Base-by-base conservation (phyloP, 257 asterid species). In the Solanum medicagineum region DNA sequence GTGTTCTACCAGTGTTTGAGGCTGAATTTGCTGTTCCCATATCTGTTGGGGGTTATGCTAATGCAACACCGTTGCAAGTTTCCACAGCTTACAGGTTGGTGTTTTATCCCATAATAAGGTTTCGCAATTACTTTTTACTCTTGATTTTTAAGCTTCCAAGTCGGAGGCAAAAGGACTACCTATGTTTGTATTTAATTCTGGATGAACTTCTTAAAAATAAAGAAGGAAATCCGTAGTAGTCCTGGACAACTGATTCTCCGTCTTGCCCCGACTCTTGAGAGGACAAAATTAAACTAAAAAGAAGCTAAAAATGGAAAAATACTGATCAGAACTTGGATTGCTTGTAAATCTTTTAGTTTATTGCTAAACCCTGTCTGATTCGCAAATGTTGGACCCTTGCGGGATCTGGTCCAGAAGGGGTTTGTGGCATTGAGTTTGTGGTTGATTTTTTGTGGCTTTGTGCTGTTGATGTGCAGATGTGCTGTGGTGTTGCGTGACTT, bases 21-120 rank as follows among this genome's bases (percentile, higher is more conserved):
- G 98, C 98, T n/a, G 99, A 96, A 87, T 96, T 96, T 85, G 96
- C 99, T 14, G 98, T 93, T 89, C 99, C 99, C 59, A 96, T 96
- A 90, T 93, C 99, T 81, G 97, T 96, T 86, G 99, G 99, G 84
- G 99, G 99, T 63, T 96, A 96, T 89, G 98, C 98, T 80, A 97
- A 97, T 90, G 99, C 99, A 71, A 89, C 94, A 36, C 98, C 99
- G 11, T 89, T 97, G 88, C 99, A 97, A 92, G 99, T 97, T 83
- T 97, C 99, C 87, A 97, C 98, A 55, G 98, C 99, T 83, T 97
- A 95, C 95, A 94, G 99, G 99, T 96, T 65, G 87, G 87, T 56
- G 84, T 87, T 70, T 83, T 51, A 36, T 66, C 81, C 24, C 57
- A 22, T 45, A 47, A 54, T 26, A 60, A 26, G 71, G 81, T 53